Percentiles rank a stretch among this genome's conserved stretches.
phyloP scores from a whole-genome alignment of 768 basidiomycete species.

The Kwoniella sp. region DNA sequence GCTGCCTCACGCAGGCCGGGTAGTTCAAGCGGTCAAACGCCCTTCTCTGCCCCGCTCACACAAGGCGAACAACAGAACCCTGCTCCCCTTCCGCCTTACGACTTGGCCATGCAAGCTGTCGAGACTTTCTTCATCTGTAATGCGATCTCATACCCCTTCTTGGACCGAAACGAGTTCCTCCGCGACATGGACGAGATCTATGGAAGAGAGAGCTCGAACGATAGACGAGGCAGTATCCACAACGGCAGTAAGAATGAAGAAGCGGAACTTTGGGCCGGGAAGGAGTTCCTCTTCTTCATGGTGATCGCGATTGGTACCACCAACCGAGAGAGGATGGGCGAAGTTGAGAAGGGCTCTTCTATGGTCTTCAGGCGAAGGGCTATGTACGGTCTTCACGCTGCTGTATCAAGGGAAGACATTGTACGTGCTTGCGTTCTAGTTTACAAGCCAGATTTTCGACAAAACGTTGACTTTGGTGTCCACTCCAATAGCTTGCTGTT shows the following conservation, averaged over 20 bases:
- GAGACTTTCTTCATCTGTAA: constrained; percentile 33
- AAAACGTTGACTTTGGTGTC: no score
- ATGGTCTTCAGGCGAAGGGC: constrained; percentile 23
- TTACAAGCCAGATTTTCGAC: no score
- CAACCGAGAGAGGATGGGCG: constrained; percentile 25
- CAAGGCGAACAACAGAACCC: neutral
- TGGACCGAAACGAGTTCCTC: constrained; percentile 28
- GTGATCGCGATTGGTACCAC: constrained; percentile 37
- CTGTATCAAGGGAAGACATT: constrained; percentile 29
- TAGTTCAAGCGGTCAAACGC: neutral
- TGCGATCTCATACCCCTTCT: constrained; percentile 37
- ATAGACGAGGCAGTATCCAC: neutral
- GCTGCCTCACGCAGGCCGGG: neutral
- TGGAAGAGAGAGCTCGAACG: constrained; percentile 4
- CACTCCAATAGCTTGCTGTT: constrained; percentile 29
- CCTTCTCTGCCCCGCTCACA: neutral
- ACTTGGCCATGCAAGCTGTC: constrained; percentile 22
- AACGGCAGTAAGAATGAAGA: neutral
- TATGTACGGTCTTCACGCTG: constrained; percentile 19
- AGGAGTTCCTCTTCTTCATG: constrained; percentile 41
- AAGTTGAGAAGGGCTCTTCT: constrained; percentile 24
- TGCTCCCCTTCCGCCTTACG: constrained; percentile 15
- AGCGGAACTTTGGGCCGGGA: constrained; percentile 12
- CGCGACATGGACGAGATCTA: constrained; percentile 29
- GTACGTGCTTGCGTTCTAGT: constrained; percentile 30